A percentile compares a stretch with the other conserved stretches of the same genome.
These are phyloP conservation scores for Boechera retrofracta DNA, from an alignment of 345 rosid genomes.

Conservation along the genomic window DNA sequence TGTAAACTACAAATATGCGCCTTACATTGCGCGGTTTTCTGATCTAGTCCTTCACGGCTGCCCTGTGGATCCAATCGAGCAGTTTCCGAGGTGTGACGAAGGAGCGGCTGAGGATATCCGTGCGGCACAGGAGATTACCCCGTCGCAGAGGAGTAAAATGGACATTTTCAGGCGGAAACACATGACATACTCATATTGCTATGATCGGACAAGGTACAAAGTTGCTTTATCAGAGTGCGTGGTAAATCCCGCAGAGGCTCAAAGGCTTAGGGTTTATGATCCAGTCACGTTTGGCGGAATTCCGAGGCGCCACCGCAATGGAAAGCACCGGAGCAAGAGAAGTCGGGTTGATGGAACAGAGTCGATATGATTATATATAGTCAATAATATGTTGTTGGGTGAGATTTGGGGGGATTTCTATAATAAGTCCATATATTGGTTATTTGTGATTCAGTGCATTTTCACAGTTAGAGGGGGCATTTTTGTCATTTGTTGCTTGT, in stretches of 20 bases:
- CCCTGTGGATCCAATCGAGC: slow-evolving; percentile 78
- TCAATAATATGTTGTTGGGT: slow-evolving; percentile 20
- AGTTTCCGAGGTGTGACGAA: slow-evolving; percentile 58
- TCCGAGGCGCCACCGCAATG: slow-evolving; percentile 51
- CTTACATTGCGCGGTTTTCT: slow-evolving; percentile 68
- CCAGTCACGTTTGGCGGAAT: slow-evolving; percentile 81
- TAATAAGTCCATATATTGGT: slow-evolving; percentile 46
- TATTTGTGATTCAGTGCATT: slow-evolving; percentile 38
- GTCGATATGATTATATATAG: slow-evolving; percentile 32
- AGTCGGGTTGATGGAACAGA: slow-evolving; percentile 37
- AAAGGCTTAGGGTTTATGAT: slow-evolving; percentile 65
- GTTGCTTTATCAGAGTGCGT: slow-evolving; percentile 72
- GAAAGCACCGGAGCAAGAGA: slow-evolving; percentile 53
- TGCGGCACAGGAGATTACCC: slow-evolving; percentile 49
- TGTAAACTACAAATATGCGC: slow-evolving; percentile 94
- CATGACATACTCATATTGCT: slow-evolving; percentile 95
- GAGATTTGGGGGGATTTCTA: slow-evolving; percentile 22
- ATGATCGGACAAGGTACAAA: slow-evolving; percentile 75
- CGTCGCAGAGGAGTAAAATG: slow-evolving; percentile 65
- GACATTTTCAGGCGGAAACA: slow-evolving; percentile 67
- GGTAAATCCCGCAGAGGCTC: slow-evolving; percentile 61
- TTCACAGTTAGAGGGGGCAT: slow-evolving; percentile 36
- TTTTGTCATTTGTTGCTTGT: slow-evolving; percentile 46
- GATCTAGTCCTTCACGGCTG: slow-evolving; percentile 86
- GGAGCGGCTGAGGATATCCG: slow-evolving; percentile 42